Evolutionary conservation across 768 basidiomycete species (phyloP), one percentile per base, ranked within the genome.

Genomic region (Amyloporia xantha): DNA sequence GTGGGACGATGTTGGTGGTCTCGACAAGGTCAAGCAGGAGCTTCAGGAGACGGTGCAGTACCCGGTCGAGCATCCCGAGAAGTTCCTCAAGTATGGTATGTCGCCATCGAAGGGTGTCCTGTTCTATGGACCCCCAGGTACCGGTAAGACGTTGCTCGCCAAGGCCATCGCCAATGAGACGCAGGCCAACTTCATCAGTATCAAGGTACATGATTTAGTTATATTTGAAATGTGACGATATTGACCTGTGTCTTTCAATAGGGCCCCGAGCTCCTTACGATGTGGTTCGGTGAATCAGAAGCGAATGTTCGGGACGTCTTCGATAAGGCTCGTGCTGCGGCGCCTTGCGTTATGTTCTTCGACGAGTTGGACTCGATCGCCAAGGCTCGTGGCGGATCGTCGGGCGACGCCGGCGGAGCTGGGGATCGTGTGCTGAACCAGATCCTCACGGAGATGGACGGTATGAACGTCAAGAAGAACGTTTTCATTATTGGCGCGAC

Each of bases 201-300:
- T 98, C 79, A 99, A 99, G 84, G 86, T 82, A 46, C 44, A 27
- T 28, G 27, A 28, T 19, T 24, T 12, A 40, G 1, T 21, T 49
- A 13, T n/a, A n/a, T n/a, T n/a, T n/a, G n/a, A n/a, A n/a, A n/a
- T n/a, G n/a, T 44, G 38, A 27, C 21, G 6, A 21, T 13, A 37
- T 19, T 48, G 35, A 25, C 47, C 6, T 35, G n/a, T 23, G 30
- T 35, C 13, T 17, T 36, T n/a, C 19, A 51, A 12, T 57, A 86
- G 82, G 95, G 96, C 56, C 95, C 95, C 54, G 96, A 97, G 71
- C 77, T 97, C 37, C 82, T 98, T 37, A 99, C 94, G 5, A 98
- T 98, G 95, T 99, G 96, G 93, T 98, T 99, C 70, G 96, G 96
- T 82, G 96, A 99, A 78, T 98, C 95, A 5, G 96, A 99, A 73